A percentile compares a stretch with the other conserved stretches of the same genome.
These are phyloP conservation scores for Hirschioporus abietinus DNA, from an alignment of 768 basidiomycete genomes.

Conservation along the genomic window DNA sequence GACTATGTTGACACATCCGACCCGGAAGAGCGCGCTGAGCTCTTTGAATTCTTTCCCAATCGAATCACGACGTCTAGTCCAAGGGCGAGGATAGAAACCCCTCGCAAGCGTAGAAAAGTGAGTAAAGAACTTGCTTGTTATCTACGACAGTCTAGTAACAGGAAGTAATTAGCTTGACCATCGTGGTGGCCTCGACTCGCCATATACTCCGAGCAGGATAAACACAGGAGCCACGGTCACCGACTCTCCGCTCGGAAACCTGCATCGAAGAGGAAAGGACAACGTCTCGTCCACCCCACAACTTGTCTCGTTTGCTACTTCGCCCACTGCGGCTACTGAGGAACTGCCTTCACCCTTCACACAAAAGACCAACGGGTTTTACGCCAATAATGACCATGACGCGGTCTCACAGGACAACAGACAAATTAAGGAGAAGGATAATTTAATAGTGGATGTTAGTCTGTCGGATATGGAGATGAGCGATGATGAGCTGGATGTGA, in stretches of 20 bases:
- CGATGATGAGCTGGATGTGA: not conserved
- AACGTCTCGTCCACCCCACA: slow-evolving; percentile 14
- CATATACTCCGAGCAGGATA: not conserved
- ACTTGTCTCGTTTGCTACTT: slow-evolving; percentile 5
- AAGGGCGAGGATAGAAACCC: slow-evolving; percentile 20
- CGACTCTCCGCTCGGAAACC: slow-evolving; percentile 8
- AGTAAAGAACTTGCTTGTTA: slow-evolving; percentile 1
- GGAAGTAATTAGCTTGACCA: not conserved
- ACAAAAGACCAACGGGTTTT: not conserved
- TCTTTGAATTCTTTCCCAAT: slow-evolving; percentile 17
- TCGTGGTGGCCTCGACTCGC: not conserved
- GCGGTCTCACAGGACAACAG: not conserved
- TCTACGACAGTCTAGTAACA: not conserved
- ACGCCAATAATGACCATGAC: not conserved
- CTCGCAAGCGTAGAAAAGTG: slow-evolving; percentile 35
- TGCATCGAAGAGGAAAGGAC: slow-evolving; percentile 4
- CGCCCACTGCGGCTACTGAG: not conserved
- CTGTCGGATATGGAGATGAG: not conserved
- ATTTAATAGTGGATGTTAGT: not conserved
- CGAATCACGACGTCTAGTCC: not conserved
- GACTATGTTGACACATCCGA: slow-evolving; percentile 63
- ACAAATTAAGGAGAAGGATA: not conserved
- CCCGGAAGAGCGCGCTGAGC: slow-evolving; percentile 48
- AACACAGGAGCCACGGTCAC: slow-evolving; percentile 1
- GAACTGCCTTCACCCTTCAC: not conserved